Conservation (phyloP, 768 basidiomycete genomes). For the Russula vinacea region DNA sequence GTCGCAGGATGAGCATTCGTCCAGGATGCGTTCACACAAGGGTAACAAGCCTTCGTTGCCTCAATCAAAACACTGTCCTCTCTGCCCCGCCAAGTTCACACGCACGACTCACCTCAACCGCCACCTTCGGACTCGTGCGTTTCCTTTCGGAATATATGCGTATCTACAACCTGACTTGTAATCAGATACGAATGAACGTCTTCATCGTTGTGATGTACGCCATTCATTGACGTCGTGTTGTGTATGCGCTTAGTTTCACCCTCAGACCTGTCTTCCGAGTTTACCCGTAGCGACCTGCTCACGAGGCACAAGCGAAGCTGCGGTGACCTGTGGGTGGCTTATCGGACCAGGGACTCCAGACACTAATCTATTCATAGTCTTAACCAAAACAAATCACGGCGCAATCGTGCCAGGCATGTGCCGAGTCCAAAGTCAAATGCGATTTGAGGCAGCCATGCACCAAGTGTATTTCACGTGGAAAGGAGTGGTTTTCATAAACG, state of each 20-base stretch:
- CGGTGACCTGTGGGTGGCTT: slow-evolving; percentile 51
- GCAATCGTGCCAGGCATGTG: slow-evolving; percentile 66
- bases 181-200: slow-evolving; percentile 60
- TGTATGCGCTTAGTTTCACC: slow-evolving; percentile 11
- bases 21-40: slow-evolving; percentile 50
- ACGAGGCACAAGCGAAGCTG: slow-evolving; percentile 66
- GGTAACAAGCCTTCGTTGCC: slow-evolving; percentile 62
- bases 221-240: neutral
- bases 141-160: neutral
- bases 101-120: slow-evolving; percentile 65
- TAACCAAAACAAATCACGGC: slow-evolving; percentile 51
- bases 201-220: slow-evolving; percentile 58
- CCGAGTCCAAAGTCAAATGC: slow-evolving; percentile 67
- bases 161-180: slow-evolving; percentile 5
- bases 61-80: slow-evolving; percentile 59
- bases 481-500: slow-evolving; percentile 51
- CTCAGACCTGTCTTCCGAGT: slow-evolving; percentile 61
- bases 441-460: slow-evolving; percentile 60
- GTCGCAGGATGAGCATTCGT: slow-evolving; percentile 31
- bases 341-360: neutral
- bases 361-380: slow-evolving; percentile 21
- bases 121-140: slow-evolving; percentile 61
- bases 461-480: slow-evolving; percentile 56
- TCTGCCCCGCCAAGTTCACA: slow-evolving; percentile 66
- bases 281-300: slow-evolving; percentile 63